These are phyloP conservation scores for Sclerotinia trifoliorum DNA, from an alignment of 2,329 filamentous ascomycete species.

Conservation along the genomic window DNA sequence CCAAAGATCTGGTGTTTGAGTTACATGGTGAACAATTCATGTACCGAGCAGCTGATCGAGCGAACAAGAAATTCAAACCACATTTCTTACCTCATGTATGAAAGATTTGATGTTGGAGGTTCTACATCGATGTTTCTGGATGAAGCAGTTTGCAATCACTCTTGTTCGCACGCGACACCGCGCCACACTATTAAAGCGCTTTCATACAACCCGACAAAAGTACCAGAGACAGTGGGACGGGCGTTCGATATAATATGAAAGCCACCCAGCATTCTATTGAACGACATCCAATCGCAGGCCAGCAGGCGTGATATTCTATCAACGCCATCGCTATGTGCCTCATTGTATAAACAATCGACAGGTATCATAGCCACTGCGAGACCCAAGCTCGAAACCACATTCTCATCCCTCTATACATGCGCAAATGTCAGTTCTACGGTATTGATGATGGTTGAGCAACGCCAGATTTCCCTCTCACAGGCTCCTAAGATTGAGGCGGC, in stretches of 20 bases:
- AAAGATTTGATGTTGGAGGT: slow-evolving; percentile 37
- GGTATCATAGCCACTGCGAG: neutral
- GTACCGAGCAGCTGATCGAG: slow-evolving; percentile 76
- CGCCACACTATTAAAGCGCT: neutral
- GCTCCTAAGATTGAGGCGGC: neutral
- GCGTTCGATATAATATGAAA: neutral
- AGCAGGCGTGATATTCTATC: neutral
- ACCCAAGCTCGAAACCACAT: neutral
- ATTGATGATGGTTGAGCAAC: neutral
- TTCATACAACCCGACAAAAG: neutral
- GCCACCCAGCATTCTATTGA: neutral
- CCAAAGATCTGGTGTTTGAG: slow-evolving; percentile 69
- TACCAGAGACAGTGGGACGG: neutral
- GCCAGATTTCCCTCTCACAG: neutral
- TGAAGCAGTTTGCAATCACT: neutral
- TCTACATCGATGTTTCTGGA: neutral
- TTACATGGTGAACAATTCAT: slow-evolving; percentile 85
- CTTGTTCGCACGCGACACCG: neutral
- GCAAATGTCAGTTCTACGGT: neutral
- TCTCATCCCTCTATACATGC: neutral
- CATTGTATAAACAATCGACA: neutral
- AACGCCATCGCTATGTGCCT: neutral
- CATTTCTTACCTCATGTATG: slow-evolving; percentile 75
- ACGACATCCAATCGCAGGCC: neutral
- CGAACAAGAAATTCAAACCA: slow-evolving; percentile 87